Evolutionary conservation across 2,329 filamentous ascomycete species (phyloP).

Genomic region (Gnomoniopsis smithogilvyi): DNA sequence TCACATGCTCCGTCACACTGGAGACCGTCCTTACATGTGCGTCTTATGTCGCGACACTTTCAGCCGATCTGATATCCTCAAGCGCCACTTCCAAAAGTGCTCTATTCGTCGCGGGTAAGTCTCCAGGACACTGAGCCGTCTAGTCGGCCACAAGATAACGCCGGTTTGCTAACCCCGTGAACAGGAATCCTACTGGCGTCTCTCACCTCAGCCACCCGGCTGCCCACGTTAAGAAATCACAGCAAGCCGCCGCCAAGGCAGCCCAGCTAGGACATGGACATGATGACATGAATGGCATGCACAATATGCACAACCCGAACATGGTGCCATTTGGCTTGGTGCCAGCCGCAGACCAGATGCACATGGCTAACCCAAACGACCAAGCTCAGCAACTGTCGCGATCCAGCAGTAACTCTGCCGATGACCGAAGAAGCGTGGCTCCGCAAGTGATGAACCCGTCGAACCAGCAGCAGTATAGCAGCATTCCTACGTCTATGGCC

Average conservation of each 20-base stretch:
- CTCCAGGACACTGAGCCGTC: background rate
- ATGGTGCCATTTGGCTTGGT: conserved; percentile 43
- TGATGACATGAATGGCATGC: conserved; percentile 57
- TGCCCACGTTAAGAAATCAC: conserved; percentile 79
- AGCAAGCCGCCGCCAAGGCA: conserved; percentile 56
- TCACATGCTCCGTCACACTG: conserved; percentile 56
- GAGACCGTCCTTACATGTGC: conserved; percentile 97
- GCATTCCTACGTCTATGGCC: conserved; percentile 58
- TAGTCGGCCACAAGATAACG: background rate
- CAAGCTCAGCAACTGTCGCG: conserved; percentile 57
- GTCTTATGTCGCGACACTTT: conserved; percentile 97
- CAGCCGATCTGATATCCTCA: conserved; percentile 94
- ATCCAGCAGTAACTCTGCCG: conserved; percentile 55
- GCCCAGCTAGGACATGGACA: conserved; percentile 39
- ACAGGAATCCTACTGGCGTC: conserved; percentile 72
- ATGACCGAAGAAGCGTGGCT: conserved; percentile 56
- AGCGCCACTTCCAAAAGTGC: conserved; percentile 99
- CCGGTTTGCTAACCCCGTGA: background rate
- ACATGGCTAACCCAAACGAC: conserved; percentile 49
- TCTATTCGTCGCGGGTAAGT: conserved; percentile 72
- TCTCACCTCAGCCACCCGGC: conserved; percentile 93
- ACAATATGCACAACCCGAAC: conserved; percentile 57
- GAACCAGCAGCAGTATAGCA: conserved; percentile 52
- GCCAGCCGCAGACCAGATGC: conserved; percentile 52
- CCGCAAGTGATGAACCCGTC: conserved; percentile 49